Evolutionary conservation across 441 rosid genomes (phyloP).

Genomic region (Erodium trifolium): DNA sequence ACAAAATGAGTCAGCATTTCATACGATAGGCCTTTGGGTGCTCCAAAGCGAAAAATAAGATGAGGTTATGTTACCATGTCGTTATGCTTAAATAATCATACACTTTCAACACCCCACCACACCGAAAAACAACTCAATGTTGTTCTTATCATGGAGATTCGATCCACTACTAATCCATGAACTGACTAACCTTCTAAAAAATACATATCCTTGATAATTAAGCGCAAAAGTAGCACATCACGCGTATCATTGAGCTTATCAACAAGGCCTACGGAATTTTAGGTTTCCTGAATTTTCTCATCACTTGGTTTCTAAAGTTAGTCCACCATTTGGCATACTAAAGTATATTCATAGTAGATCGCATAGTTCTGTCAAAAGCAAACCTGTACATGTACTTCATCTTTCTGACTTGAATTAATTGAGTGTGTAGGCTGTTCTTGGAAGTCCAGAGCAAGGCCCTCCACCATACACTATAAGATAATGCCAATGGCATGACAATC

Average conservation of each 20-base stretch:
- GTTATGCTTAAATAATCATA: background rate
- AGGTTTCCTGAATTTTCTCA: background rate
- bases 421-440: conserved; percentile 49
- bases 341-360: background rate
- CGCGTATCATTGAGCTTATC: background rate
- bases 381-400: conserved; percentile 88
- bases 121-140: too few species aligned
- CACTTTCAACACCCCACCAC: background rate
- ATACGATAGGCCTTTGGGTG: background rate
- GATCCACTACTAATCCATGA: background rate
- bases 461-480: conserved; percentile 56
- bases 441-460: conserved; percentile 67
- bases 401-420: conserved; percentile 52
- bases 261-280: background rate
- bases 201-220: too few species aligned
- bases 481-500: conserved; percentile 23
- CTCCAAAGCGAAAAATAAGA: too few species aligned
- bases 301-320: background rate
- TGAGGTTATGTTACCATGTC: background rate
- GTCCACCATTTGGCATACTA: background rate
- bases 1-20: background rate
- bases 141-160: background rate
- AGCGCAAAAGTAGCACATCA: background rate
- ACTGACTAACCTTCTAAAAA: background rate
- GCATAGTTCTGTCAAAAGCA: conserved; percentile 17